Base-by-base conservation (phyloP, 2,329 filamentous ascomycete genomes). In the Periglandula ipomoeae region DNA sequence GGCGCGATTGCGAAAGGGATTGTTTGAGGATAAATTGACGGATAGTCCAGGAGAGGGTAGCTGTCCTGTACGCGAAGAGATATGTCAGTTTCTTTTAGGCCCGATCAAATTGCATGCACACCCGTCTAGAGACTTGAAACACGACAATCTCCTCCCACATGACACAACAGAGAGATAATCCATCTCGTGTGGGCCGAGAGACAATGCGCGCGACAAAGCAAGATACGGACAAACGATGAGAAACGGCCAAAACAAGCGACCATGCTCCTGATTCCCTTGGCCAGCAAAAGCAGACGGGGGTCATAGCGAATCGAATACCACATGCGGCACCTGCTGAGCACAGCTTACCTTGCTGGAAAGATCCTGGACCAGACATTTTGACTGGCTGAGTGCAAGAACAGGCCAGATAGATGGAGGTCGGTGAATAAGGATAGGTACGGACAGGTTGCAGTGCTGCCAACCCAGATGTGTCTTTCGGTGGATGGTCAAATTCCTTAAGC, bases 21-120 rank as follows among this genome's bases (percentile, higher is more conserved):
- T 90, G 75, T 89, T 89, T 65, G 85, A 89, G 65, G 83, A 82
- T 61, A 89, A 78, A 67, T 82, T 84, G 64, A 85, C 70, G 48
- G 77, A 71, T 62, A 84, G 71, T 56, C 73, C 74, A 50, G 57
- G 52, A 50, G 56, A 51, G 53, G 35, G 47, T 30, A 44, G 51
- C 49, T 53, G 56, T 20, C 55, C 57, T 58, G 44, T 46, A 49
- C 39, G 44, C 49, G 43, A 47, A 30, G 47, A 47, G 39, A 55
- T 19, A 41, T 27, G 41, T 40, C 41, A 30, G 47, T 45, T 32
- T 32, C 43, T 34, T 47, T 47, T 40, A 30, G 48, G 44, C 32
- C 30, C 22, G 45, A 41, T 41, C 23, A 39, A 46, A 44, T 7
- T 22, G 34, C 40, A 26, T 24, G 30, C 34, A 34, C 43, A 43